A percentile compares a stretch with the other conserved stretches of the same genome.
These are phyloP conservation scores for Pythium insidiosum DNA, from an alignment of 352 stramenopile species.

Conservation along the genomic window DNA sequence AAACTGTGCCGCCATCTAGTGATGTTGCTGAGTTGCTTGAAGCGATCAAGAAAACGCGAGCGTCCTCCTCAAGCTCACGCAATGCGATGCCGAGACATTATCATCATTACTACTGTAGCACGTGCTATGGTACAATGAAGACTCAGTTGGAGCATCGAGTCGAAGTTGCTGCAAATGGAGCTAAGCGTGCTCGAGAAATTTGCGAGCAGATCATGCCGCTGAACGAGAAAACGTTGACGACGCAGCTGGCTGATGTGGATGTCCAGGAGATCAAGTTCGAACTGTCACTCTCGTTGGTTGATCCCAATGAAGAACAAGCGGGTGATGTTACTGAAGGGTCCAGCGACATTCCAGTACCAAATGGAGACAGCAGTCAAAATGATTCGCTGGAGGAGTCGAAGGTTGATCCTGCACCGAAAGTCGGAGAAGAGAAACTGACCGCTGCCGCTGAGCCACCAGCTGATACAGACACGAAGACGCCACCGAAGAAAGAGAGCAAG, in stretches of 20 bases:
- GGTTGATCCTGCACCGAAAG: not conserved
- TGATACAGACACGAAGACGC: slow-evolving; percentile 4
- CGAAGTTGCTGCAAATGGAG: slow-evolving; percentile 48
- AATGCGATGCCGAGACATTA: slow-evolving; percentile 72
- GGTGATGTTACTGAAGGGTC: slow-evolving; percentile 9
- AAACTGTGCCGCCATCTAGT: slow-evolving; percentile 45
- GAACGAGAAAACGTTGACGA: slow-evolving; percentile 44
- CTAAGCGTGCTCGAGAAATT: slow-evolving; percentile 59
- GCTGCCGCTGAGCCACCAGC: slow-evolving; percentile 4
- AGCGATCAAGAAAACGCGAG: slow-evolving; percentile 61
- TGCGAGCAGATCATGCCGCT: slow-evolving; percentile 51
- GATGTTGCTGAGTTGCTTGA: slow-evolving; percentile 77
- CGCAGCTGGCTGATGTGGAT: slow-evolving; percentile 64
- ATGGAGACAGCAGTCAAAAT: not conserved
- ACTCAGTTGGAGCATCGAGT: slow-evolving; percentile 69
- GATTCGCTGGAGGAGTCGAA: slow-evolving; percentile 4
- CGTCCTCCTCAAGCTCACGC: slow-evolving; percentile 50
- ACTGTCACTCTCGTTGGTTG: slow-evolving; percentile 41
- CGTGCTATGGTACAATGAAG: slow-evolving; percentile 70
- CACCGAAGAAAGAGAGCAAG: slow-evolving; percentile 18
- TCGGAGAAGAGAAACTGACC: too few species aligned
- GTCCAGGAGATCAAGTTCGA: slow-evolving; percentile 81
- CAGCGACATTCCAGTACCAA: slow-evolving; percentile 4
- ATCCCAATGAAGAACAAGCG: slow-evolving; percentile 19
- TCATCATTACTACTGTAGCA: slow-evolving; percentile 71